phyloP scores from a whole-genome alignment of 2,329 filamentous ascomycete genomes.

The Claviceps cyperi region DNA sequence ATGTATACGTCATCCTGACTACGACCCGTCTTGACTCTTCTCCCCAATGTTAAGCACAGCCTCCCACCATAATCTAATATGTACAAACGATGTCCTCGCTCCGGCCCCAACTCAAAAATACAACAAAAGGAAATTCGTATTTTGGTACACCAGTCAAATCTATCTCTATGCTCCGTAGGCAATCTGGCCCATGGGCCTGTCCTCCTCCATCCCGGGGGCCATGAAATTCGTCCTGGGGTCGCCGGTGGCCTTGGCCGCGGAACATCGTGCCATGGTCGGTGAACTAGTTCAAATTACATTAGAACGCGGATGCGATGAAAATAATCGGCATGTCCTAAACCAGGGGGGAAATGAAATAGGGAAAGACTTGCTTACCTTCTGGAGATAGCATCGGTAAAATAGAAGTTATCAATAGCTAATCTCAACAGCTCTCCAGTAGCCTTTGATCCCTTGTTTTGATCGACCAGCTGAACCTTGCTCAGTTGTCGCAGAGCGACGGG shows the following conservation, averaged over 20 bases:
- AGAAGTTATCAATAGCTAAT: slow-evolving; percentile 89
- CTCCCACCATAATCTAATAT: slow-evolving; percentile 20
- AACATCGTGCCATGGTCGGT: slow-evolving; percentile 96
- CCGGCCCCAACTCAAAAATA: slow-evolving; percentile 9
- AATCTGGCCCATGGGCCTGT: slow-evolving; percentile 46
- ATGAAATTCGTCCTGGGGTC: slow-evolving; percentile 69
- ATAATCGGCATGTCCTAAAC: no score
- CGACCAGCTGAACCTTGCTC: slow-evolving; percentile 88
- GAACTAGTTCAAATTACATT: slow-evolving; percentile 42
- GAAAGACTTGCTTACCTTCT: slow-evolving; percentile 64
- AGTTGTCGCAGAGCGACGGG: slow-evolving; percentile 57
- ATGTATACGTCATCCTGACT: slow-evolving; percentile 12
- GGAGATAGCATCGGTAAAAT: slow-evolving; percentile 93
- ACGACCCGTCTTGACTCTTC: background rate
- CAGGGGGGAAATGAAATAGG: no score
- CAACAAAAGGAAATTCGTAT: slow-evolving; percentile 18
- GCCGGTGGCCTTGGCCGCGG: slow-evolving; percentile 73
- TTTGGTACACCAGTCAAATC: slow-evolving; percentile 18
- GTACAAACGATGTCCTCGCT: slow-evolving; percentile 19
- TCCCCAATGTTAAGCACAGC: background rate
- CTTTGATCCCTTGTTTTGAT: slow-evolving; percentile 84
- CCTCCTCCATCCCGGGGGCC: slow-evolving; percentile 54
- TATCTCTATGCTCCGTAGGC: slow-evolving; percentile 38
- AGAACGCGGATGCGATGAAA: background rate
- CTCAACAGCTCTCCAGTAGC: slow-evolving; percentile 59